A percentile compares a stretch with the other conserved stretches of the same genome.
Conservation (phyloP, 176 grass and related monocot species). For the Secale cereale region DNA sequence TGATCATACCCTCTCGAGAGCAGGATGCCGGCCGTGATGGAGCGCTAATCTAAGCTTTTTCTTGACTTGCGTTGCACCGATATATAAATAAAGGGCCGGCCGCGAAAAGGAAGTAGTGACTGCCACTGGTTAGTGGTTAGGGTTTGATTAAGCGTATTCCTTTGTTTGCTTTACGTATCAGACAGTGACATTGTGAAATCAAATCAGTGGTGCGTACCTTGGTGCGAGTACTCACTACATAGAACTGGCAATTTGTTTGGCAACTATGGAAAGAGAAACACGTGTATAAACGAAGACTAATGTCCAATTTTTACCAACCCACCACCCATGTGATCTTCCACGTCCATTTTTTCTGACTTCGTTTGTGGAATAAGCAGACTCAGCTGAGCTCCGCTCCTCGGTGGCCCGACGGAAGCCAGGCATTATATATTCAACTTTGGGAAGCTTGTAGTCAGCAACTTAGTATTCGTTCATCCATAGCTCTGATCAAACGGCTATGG, state of each 20-base stretch:
- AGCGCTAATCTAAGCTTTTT: too few species aligned
- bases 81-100: too few species aligned
- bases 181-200: not conserved
- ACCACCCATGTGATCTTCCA: too few species aligned
- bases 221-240: too few species aligned
- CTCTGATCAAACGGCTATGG: conserved; percentile 26
- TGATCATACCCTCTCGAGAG: too few species aligned
- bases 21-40: too few species aligned
- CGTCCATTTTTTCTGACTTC: not conserved
- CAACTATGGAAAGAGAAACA: not conserved
- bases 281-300: too few species aligned
- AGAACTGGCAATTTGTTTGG: not conserved
- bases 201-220: too few species aligned
- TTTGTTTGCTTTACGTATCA: not conserved
- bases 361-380: not conserved
- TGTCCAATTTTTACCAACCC: not conserved
- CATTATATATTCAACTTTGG: not conserved
- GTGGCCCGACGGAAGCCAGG: not conserved
- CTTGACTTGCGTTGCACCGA: too few species aligned
- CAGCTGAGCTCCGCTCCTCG: not conserved
- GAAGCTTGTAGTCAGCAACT: not conserved
- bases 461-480: not conserved
- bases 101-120: too few species aligned
- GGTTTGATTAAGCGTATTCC: too few species aligned
- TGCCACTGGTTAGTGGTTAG: too few species aligned